Base-by-base conservation (phyloP, 169 alveolate species). In the Plasmodium cynomolgi region DNA sequence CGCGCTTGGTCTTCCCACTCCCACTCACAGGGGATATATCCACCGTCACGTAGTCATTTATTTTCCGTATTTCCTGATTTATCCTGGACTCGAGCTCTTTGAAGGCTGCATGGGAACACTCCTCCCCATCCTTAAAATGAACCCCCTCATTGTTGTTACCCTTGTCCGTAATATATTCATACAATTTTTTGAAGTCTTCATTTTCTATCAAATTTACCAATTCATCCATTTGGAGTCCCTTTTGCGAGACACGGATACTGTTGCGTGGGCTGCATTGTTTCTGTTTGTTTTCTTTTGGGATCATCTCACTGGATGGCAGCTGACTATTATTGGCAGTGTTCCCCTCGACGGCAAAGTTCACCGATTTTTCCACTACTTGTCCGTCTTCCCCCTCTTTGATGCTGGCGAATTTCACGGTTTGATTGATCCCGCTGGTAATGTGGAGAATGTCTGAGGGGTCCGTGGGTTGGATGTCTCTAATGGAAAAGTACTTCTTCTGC, bases 101-200 rank as follows among this genome's bases (percentile, higher is more conserved):
- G 15, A 85, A 77, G 26, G 41, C 39, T 11, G 33, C 56, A 56
- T 26, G 20, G 23, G 62, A 34, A 6, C 20, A 15, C 6, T 74
- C 75, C 11, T 85, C 93, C 15, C 68, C 34, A 50, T 31, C 7
- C 20, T 17, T 47, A 29, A 26, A 47, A 39, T 33, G 29, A 75
- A 50, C 62, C 15, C 26, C 85, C 37, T 74, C 93, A 6, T 74
- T 74, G 33, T 44, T 75, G 15, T 74, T 75, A 7, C 62, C 93
- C 62, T 54, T 85, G 7, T 75, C 85, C 3, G 68, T 85, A 3
- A 85, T 33, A 50, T 73, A 85, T 31, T 85, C 93, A 7, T 85
- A 85, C 68, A 85, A 75, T 20, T 26, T 85, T 85, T 75, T 73
- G 39, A 85, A 85, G 37, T 85, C 93, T 1, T 56, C 79, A 50